Evolutionary conservation across 164 flowering plant genomes (phyloP).

Genomic region (Macadamia tetraphylla): DNA sequence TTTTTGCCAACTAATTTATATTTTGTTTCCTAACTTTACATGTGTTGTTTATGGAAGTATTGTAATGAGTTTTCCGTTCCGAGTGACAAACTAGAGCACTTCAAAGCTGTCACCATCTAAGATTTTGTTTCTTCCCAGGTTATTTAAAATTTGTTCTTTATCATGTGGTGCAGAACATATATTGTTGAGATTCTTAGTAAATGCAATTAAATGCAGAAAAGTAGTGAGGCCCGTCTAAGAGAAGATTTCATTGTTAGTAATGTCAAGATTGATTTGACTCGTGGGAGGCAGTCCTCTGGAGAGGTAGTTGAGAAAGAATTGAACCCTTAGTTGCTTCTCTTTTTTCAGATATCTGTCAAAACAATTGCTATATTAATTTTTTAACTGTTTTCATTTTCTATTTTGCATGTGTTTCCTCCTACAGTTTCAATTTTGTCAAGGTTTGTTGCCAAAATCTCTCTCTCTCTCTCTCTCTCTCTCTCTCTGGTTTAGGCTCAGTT

Average conservation of each 20-base stretch:
- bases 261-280: slow-evolving; percentile 85
- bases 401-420: slow-evolving; percentile 17
- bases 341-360: neutral
- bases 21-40: neutral
- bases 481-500: neutral
- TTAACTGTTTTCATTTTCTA: slow-evolving; percentile 5
- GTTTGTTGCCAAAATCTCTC: slow-evolving; percentile 16
- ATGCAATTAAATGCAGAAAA: slow-evolving; percentile 32
- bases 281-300: slow-evolving; percentile 86
- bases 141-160: slow-evolving; percentile 2
- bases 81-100: slow-evolving; percentile 62
- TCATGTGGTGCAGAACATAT: neutral
- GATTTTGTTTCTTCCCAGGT: slow-evolving; percentile 88
- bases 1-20: no score
- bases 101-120: slow-evolving; percentile 67
- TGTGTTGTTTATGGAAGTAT: slow-evolving; percentile 45
- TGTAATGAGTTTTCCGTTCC: slow-evolving; percentile 95
- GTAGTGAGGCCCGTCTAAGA: slow-evolving; percentile 42
- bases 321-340: neutral
- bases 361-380: neutral
- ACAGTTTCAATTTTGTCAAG: slow-evolving; percentile 71
- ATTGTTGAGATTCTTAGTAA: neutral
- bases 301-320: slow-evolving; percentile 39
- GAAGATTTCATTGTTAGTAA: slow-evolving; percentile 85
- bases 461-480: no score